phyloP scores from a whole-genome alignment of 1,284 basidiomycete genomes.

The Melanopsichium pennsylvanicum region DNA sequence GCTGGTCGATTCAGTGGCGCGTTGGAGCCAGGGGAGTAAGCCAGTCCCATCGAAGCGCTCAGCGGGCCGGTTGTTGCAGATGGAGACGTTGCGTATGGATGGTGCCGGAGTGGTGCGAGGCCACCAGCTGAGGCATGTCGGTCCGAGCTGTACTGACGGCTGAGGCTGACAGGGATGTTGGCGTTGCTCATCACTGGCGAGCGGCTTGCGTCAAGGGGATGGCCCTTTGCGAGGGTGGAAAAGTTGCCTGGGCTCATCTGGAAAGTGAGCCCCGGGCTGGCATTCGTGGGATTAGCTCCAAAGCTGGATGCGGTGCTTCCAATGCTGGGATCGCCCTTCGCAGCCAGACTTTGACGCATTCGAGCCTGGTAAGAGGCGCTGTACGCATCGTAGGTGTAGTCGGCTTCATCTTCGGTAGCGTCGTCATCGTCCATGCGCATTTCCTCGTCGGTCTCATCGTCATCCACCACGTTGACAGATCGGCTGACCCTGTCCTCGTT shows the following conservation, averaged over 20 bases:
- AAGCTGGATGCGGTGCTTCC: constrained; percentile 36
- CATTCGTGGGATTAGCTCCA: constrained; percentile 31
- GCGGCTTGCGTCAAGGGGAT: constrained; percentile 29
- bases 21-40: constrained; percentile 52
- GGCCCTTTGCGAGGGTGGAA: constrained; percentile 35
- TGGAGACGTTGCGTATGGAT: constrained; percentile 51
- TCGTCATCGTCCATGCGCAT: constrained; percentile 56
- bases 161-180: constrained; percentile 34
- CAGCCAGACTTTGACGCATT: constrained; percentile 16
- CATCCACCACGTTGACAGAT: constrained; percentile 33
- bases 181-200: constrained; percentile 26
- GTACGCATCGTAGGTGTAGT: constrained; percentile 27
- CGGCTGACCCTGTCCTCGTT: constrained; percentile 9
- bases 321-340: constrained; percentile 19
- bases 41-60: constrained; percentile 50
- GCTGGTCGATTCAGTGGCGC: constrained; percentile 42
- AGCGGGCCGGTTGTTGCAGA: constrained; percentile 43
- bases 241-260: constrained; percentile 43
- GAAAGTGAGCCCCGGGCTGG: constrained; percentile 48
- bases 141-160: constrained; percentile 54
- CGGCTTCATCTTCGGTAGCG: constrained; percentile 58
- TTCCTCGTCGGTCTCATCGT: constrained; percentile 65
- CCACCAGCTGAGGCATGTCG: constrained; percentile 23
- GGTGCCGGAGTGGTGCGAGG: constrained; percentile 42
- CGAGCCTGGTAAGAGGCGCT: constrained; percentile 35